These are phyloP conservation scores for Gracilaria gracilis DNA, from an alignment of 23 red algal species.

Conservation along the genomic window DNA sequence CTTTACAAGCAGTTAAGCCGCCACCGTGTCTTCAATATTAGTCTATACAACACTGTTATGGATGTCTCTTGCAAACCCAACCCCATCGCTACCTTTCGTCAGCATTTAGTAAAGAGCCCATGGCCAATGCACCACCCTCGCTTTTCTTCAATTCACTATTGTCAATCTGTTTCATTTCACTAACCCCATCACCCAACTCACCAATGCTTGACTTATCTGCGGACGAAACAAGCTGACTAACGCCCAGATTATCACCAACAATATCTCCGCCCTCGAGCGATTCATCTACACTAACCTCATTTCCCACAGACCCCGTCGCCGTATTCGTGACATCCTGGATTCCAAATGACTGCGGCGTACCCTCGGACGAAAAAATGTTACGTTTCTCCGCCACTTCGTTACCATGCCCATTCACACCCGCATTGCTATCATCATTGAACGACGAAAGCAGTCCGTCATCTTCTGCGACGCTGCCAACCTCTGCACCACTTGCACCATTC, in stretches of 20 bases:
- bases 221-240: background rate
- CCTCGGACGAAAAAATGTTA: background rate
- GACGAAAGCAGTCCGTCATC: background rate
- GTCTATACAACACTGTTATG: constrained; percentile 9
- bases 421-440: constrained; percentile 1
- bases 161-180: background rate
- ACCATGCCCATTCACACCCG: background rate
- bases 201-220: background rate
- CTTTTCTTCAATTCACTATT: background rate
- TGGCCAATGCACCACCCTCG: constrained; percentile 26
- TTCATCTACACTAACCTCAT: background rate
- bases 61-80: background rate
- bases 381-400: background rate
- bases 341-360: constrained; percentile 3
- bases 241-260: background rate
- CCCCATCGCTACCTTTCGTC: constrained; percentile 2
- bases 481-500: background rate
- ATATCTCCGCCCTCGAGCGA: background rate
- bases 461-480: background rate
- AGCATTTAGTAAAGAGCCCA: constrained; percentile 52
- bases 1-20: constrained; percentile 22
- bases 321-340: background rate
- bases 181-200: background rate
- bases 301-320: background rate
- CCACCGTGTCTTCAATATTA: background rate